phyloP scores from a whole-genome alignment of 768 basidiomycete genomes.

The Leccinellum luteum region DNA sequence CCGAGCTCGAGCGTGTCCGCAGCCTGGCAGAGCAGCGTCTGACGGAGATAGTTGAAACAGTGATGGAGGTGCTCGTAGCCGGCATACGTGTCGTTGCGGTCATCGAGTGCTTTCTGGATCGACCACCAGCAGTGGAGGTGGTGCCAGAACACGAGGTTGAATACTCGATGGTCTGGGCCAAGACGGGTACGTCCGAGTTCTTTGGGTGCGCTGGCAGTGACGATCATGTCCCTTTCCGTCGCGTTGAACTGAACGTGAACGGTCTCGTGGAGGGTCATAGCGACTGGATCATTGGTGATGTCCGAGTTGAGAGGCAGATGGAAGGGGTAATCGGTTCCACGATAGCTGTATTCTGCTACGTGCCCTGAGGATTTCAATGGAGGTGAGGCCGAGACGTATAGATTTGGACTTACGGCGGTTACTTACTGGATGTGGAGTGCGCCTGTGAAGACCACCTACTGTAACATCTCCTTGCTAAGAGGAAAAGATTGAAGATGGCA shows the following conservation, averaged over 20 bases:
- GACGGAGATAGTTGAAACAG: conserved; percentile 15
- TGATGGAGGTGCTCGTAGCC: conserved; percentile 11
- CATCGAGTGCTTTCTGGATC: conserved; percentile 10
- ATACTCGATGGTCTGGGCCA: conserved; percentile 12
- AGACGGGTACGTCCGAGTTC: conserved; percentile 12
- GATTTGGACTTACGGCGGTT: not conserved
- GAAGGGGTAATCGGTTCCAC: conserved; percentile 9
- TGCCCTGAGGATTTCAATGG: not conserved
- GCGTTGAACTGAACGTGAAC: conserved; percentile 8
- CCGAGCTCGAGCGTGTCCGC: conserved; percentile 15
- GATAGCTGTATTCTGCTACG: conserved; percentile 7
- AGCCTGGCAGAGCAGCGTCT: conserved; percentile 13
- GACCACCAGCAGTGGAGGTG: conserved; percentile 17
- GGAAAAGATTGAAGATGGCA: conserved; percentile 3
- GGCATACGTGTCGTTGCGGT: conserved; percentile 5
- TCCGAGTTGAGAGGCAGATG: conserved; percentile 2
- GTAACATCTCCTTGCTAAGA: conserved; percentile 2
- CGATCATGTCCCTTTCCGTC: conserved; percentile 10
- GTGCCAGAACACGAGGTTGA: conserved; percentile 11
- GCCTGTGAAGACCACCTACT: not conserved
- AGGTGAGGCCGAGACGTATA: not conserved
- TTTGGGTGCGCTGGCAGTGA: conserved; percentile 4
- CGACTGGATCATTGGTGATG: conserved; percentile 1
- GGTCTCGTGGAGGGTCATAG: conserved; percentile 14
- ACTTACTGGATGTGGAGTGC: not conserved